Evolutionary conservation across 75 land plant genomes (phyloP), one percentile per base, ranked within the genome.

Genomic region (Pinus taeda): DNA sequence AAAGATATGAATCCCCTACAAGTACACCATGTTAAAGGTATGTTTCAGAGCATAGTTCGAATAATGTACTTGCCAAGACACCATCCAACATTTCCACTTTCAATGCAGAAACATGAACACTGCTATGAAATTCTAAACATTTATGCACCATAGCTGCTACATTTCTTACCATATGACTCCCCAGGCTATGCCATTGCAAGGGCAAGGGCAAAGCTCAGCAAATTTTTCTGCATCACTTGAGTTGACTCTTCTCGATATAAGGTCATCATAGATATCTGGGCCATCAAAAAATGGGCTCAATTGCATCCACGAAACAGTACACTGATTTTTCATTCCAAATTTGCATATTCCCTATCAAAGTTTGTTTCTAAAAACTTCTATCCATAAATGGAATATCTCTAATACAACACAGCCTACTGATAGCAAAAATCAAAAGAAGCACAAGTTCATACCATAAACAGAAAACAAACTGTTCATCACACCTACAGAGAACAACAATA

Each of bases 161-260:
- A 39, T 75, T 61, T 56, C 81, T 83, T 58, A 96, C 99, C 99
- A 97, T 30, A 97, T 89, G 42, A 97, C 92, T 77, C 98, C 99
- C 99, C 99, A 97, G 22, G 74, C 92, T 64, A 88, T 82, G 49
- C 99, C 99, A 84, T 89, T 95, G 82, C 99, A 97, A 36, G 99
- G 99, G 84, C 99, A 97, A 20, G 93, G 92, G 49, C 93, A 97
- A 59, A 89, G 12, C 76, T 95, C 90, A 45, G 98, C 93, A 84
- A 97, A 97, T 83, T 97, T 95, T 83, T 97, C 99, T 36, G 99
- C 99, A 85, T 97, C 99, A 80, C 99, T 97, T 18, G 98, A 85
- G 83, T 97, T 65, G 30, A 97, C 98, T 82, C 99, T 86, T 78
- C 99, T 83, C 67, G 99, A 92, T 78, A 97, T 97, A 53, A 90